Evolutionary conservation across 768 basidiomycete genomes (phyloP), one percentile per base, ranked within the genome.

Genomic region (Rubroboletus pulcherrimus): DNA sequence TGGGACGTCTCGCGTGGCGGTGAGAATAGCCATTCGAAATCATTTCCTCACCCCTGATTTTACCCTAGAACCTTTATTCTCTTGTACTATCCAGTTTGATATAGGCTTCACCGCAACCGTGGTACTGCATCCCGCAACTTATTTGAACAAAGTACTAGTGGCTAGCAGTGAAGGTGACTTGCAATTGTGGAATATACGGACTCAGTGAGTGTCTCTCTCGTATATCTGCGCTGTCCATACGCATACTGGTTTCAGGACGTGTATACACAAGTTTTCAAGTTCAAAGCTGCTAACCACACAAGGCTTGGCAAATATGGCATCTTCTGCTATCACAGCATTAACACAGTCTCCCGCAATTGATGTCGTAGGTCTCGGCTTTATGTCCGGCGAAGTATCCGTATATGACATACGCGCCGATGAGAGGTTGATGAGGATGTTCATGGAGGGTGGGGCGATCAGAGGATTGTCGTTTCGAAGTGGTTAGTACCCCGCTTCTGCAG

Each of bases 331-430:
- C 60, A 94, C 92, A 2, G 76, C 87, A 3, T 66, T 98, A 38
- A 83, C 84, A 1, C 97, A 97, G 68, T 95, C 93, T 9, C 95
- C 96, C 26, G 97, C 95, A 14, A 88, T 98, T 50, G 97, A 99
- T 64, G 93, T 98, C 10, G 80, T 98, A 38, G 97, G 92, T n/a
- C 77, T 99, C 47, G 96, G 93, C 1, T 92, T 91, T 68, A 77
- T 86, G 1, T 91, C 89, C 1, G 97, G 97, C 39, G 86, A 90
- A 63, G 84, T 97, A 30, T 85, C 87, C 0, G 80, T 99, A 4
- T 89, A 94, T 65, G 97, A 99, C 66, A 80, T 98, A 47, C 85
- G 93, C 34, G 82, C 90, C 10, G 94, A 96, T 58, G 95, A 98
- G 69, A 80, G 86, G 31, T 75, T 99, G 10, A 86, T 98, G 79